Base-by-base conservation (phyloP, 1,284 basidiomycete genomes). In the Waitea zeae region DNA sequence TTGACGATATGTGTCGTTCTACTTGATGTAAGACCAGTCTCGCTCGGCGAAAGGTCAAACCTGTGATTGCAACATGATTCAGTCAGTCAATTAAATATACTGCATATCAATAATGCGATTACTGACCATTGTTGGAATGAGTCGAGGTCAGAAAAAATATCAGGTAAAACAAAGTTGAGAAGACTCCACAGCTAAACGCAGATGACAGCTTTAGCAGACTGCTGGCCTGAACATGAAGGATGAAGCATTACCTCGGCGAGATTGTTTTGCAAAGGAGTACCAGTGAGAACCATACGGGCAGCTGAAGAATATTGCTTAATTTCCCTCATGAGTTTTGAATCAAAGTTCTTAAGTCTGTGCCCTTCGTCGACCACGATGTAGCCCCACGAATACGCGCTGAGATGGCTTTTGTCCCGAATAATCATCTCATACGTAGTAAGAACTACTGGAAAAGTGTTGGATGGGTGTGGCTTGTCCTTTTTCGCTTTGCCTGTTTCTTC, bases 361-460 rank as follows among this genome's bases (percentile, higher is more conserved):
- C 90, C 89, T 54, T 97, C 92, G 50, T 96, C 92, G 0, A 96
- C 90, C 35, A 96, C 83, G 44, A 96, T 86, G 48, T 88, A 93
- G 35, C 87, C 88, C 86, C 87, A 93, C 36, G 73, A 59, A 48
- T 80, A 78, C 34, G 67, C 64, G 3, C 67, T 57, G 20, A 93
- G 61, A 45, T 70, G 64, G 20, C 60, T 55, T 9, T 76, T 66
- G 49, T 95, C 89, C 41, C 69, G 75, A 44, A 97, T 93, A 44
- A 90, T 71, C 48, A 96, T 87, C 47, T 97, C 90, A 49, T 89
- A 96, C 4, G 88, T 93, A 12, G 92, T 96, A 17, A 95, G 55
- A 13, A 96, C 70, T 17, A 90, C 67, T 3, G 82, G 82, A 49
- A 84, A 86, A n/a, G 57, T 60, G 35, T 41, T 39, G 38, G 49